Evolutionary conservation across 805 yeast genomes (phyloP), one percentile per base, ranked within the genome.

Genomic region (Yarrowia sp.): DNA sequence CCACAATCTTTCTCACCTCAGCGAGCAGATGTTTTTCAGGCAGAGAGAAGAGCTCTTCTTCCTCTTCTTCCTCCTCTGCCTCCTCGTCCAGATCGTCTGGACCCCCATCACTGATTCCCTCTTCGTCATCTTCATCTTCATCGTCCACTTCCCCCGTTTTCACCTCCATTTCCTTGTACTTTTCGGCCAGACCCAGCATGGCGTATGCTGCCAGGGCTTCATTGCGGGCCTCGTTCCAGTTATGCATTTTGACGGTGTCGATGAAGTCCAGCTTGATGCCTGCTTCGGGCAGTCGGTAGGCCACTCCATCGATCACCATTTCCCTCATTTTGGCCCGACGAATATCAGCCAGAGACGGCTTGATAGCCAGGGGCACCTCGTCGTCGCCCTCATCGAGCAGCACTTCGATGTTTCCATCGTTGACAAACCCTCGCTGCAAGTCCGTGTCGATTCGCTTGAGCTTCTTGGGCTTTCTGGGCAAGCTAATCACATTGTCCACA

Each of bases 231-330:
- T 77, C 79, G 22, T 77, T 75, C 46, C 75, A 74, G 73, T 40
- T 73, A 70, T 83, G 83, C 4, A 63, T 49, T 49, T 63, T 63
- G 45, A 86, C 84, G 38, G 83, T 85, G 22, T 84, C 84, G 42
- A 89, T 76, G 74, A 92, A 92, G 76, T 91, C 94, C 41, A 90
- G 77, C 50, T 89, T 77, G 7, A 91, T 82, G 73, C 89, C 87
- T 52, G 83, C 82, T 71, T 89, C 95, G 1, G 91, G 90, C 5
- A 91, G 76, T 69, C 89, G 79, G 77, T 87, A 89, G 0, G 90
- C 82, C 43, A 85, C 82, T 43, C 85, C 82, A 42, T 79, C 80
- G 19, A 78, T 73, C 55, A 63, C 40, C 55, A 63, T 63, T 49
- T 48, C 67, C 40, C 67, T 36, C 67, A 63, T 63, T 32, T 49